A percentile compares a stretch with the other conserved stretches of the same genome.
These are phyloP conservation scores for Brassica rapa DNA, from an alignment of 345 rosid species.

Conservation along the genomic window DNA sequence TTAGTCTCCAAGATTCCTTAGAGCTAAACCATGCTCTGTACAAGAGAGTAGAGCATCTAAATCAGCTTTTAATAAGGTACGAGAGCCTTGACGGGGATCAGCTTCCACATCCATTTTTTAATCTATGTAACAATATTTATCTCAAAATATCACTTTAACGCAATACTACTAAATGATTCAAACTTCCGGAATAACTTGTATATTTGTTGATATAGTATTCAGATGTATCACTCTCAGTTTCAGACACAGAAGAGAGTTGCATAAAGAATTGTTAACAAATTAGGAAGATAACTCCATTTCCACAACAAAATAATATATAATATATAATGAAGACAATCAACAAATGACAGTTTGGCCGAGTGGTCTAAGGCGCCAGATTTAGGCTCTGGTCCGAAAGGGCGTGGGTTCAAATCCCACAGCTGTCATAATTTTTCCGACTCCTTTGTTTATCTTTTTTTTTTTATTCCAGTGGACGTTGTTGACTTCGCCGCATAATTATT, in stretches of 20 bases:
- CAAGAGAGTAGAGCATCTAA: background rate
- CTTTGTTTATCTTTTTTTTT: background rate
- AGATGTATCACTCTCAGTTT: background rate
- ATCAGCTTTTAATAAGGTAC: background rate
- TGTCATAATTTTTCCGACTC: background rate
- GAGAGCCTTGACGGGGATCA: background rate
- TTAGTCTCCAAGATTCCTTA: too few relatives aligned
- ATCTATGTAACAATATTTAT: background rate
- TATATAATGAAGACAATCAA: background rate
- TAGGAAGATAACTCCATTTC: background rate
- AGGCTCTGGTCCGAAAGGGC: constrained; percentile 96
- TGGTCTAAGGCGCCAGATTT: constrained; percentile 99
- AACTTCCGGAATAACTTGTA: background rate
- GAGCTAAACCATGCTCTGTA: too few relatives aligned
- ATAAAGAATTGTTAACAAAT: background rate
- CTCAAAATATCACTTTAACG: background rate
- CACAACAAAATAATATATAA: too few relatives aligned
- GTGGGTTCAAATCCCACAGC: background rate
- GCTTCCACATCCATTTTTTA: too few relatives aligned
- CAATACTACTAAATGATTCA: background rate
- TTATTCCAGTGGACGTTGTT: background rate
- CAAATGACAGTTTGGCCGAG: constrained; percentile 68
- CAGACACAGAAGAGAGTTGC: background rate
- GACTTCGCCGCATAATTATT: background rate
- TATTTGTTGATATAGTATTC: background rate